phyloP scores from a whole-genome alignment of 805 yeast species.

The Pichia deserticola region DNA sequence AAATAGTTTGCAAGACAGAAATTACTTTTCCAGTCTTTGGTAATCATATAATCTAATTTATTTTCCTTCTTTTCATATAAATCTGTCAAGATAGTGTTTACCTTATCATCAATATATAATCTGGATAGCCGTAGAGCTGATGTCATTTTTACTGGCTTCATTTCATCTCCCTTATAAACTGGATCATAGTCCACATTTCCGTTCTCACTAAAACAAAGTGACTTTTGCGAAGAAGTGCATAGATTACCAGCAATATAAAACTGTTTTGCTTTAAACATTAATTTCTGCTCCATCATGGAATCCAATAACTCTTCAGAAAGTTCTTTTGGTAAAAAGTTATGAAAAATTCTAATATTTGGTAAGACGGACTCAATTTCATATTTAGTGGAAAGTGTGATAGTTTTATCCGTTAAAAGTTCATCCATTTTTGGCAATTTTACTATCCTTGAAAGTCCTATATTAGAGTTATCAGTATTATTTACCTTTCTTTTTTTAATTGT shows the following conservation, averaged over 20 bases:
- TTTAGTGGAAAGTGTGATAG: constrained; percentile 37
- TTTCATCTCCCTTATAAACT: background rate
- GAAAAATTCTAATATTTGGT: constrained; percentile 45
- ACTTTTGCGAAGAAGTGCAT: constrained; percentile 50
- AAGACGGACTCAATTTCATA: constrained; percentile 42
- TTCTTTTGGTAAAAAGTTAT: constrained; percentile 43
- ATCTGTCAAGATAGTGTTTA: constrained; percentile 18
- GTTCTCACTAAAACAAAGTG: constrained; percentile 25
- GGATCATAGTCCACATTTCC: constrained; percentile 11
- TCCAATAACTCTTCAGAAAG: constrained; percentile 39
- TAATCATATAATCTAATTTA: constrained; percentile 28
- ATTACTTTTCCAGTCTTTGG: constrained; percentile 42
- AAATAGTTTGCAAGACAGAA: constrained; percentile 52
- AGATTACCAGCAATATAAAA: constrained; percentile 59
- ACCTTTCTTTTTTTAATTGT: background rate
- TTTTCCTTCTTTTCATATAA: constrained; percentile 11
- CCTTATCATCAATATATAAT: constrained; percentile 12
- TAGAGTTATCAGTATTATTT: background rate
- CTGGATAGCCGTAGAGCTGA: constrained; percentile 13
- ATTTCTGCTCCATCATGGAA: constrained; percentile 35
- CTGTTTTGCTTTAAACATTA: constrained; percentile 33
- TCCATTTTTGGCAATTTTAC: background rate
- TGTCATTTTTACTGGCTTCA: background rate
- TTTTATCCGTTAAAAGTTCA: background rate
- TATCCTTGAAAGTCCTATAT: background rate